Percentiles rank a stretch among this genome's conserved stretches.
These are phyloP conservation scores for Bacidia rubella DNA, from an alignment of 495 filamentous ascomycete genomes.

Conservation along the genomic window DNA sequence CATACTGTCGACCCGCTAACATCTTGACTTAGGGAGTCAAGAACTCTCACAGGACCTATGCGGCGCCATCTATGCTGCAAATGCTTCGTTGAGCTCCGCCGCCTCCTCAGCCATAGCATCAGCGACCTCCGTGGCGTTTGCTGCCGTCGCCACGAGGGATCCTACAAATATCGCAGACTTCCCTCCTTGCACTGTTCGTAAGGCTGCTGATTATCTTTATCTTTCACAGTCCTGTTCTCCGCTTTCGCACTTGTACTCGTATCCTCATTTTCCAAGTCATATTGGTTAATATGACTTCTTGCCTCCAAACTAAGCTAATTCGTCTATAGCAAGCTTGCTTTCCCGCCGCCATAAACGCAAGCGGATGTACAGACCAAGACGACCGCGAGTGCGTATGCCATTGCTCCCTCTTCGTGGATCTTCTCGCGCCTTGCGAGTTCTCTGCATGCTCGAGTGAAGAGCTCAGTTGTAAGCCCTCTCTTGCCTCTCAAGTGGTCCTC, in stretches of 20 bases:
- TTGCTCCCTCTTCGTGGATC: background rate
- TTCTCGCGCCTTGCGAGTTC: background rate
- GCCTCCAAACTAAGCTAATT: background rate
- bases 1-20: no score
- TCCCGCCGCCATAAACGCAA: background rate
- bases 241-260: no score
- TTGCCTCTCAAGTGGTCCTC: background rate
- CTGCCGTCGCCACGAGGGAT: background rate
- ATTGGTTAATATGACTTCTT: no score
- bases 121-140: background rate
- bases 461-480: background rate
- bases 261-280: no score
- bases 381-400: background rate
- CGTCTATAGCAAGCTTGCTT: background rate
- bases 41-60: background rate
- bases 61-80: background rate
- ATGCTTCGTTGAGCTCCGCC: background rate
- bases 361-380: background rate
- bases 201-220: no score
- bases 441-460: background rate
- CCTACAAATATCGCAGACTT: background rate
- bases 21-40: background rate
- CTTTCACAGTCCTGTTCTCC: no score
- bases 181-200: slow-evolving; percentile 1
- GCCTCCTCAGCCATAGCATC: background rate